Evolutionary conservation across 306 rosid genomes (phyloP).

Genomic region (Medicago ruthenica): DNA sequence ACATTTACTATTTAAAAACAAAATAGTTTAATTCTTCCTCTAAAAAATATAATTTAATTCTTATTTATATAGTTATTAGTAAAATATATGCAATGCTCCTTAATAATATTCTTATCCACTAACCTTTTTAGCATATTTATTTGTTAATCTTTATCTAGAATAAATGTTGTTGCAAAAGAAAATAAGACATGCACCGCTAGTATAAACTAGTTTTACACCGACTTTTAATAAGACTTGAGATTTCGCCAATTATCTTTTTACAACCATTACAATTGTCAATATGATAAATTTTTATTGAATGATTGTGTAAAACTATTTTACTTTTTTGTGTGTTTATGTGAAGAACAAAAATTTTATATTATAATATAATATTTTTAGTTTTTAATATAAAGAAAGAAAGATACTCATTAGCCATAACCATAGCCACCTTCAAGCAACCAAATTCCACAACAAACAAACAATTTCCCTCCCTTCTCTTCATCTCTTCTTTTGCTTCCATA

Average conservation of each 20-base stretch:
- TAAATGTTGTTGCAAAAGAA: background rate
- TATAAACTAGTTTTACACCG: too few relatives aligned
- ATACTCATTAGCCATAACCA: slow-evolving; percentile 30
- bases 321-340: background rate
- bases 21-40: too few relatives aligned
- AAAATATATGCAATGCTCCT: background rate
- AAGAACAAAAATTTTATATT: background rate
- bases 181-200: too few relatives aligned
- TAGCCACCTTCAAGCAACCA: slow-evolving; percentile 37
- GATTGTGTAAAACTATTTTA: background rate
- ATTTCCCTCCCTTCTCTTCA: slow-evolving; percentile 22
- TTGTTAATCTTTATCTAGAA: background rate
- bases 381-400: background rate
- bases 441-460: slow-evolving; percentile 38
- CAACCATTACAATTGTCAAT: too few relatives aligned
- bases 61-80: background rate
- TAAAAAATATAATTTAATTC: background rate
- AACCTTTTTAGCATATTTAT: background rate
- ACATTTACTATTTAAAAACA: background rate
- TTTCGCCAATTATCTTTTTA: too few relatives aligned
- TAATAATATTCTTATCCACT: background rate
- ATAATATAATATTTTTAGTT: background rate
- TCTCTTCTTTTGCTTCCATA: slow-evolving; percentile 36
- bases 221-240: too few relatives aligned
- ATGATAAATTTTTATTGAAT: too few relatives aligned